Conservation (phyloP, 352 stramenopile genomes). For the Phytophthora melonis region DNA sequence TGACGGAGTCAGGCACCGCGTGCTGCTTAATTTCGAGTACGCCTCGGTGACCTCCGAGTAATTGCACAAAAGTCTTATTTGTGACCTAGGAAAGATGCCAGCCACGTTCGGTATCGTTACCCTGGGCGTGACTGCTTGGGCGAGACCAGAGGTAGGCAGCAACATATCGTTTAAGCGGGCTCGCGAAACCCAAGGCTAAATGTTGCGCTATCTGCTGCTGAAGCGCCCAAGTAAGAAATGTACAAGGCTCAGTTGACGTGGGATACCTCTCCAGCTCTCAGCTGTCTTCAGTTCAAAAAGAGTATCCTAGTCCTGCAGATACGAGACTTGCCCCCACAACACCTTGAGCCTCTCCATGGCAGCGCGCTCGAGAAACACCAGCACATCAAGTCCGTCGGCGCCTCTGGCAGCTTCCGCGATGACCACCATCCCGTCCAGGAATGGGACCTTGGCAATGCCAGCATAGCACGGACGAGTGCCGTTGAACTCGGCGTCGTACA, state of each 20-base stretch:
- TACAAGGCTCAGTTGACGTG: no score
- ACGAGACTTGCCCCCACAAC: not conserved
- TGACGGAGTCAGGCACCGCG: conserved; percentile 11
- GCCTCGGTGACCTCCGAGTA: conserved; percentile 13
- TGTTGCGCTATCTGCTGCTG: no score
- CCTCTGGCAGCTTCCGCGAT: conserved; percentile 23
- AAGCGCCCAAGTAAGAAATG: no score
- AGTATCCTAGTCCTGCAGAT: not conserved
- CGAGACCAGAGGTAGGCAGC: no score
- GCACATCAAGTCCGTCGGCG: conserved; percentile 2
- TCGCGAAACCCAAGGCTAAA: no score
- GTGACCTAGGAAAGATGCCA: no score
- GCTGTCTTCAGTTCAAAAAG: no score
- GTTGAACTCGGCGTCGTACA: conserved; percentile 21
- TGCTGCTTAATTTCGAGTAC: conserved; percentile 15
- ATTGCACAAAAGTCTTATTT: conserved; percentile 22
- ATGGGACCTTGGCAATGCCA: conserved; percentile 11
- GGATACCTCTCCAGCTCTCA: no score
- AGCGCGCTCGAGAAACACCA: conserved; percentile 8
- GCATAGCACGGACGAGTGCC: conserved; percentile 13
- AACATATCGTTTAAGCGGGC: no score
- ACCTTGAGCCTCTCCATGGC: conserved; percentile 17
- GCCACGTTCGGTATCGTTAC: no score
- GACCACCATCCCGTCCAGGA: conserved; percentile 18
- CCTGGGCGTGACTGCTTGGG: no score